phyloP scores from a whole-genome alignment of 1,139 yeast genomes.

The Scheffersomyces stambukii region DNA sequence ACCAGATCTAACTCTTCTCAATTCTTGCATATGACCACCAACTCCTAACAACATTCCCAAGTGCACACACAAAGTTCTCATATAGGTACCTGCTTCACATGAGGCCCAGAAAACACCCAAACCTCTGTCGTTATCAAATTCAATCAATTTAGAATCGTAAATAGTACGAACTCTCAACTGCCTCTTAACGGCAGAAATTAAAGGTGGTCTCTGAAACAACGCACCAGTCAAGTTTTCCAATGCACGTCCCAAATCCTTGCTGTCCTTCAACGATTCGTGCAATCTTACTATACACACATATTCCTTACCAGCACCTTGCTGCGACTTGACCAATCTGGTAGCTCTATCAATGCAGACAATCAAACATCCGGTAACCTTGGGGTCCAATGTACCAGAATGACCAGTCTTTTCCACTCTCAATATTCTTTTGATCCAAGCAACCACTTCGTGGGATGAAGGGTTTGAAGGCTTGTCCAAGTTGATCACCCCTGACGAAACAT shows the following conservation, averaged over 20 bases:
- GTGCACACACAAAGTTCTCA: conserved; percentile 98
- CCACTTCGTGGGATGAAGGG: conserved; percentile 98
- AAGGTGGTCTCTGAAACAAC: conserved; percentile 97
- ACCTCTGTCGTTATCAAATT: conserved; percentile 95
- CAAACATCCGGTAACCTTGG: conserved; percentile 96
- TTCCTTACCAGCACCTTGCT: conserved; percentile 99
- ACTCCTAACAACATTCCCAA: conserved; percentile 97
- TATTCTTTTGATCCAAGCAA: conserved; percentile 97
- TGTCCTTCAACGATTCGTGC: conserved; percentile 89
- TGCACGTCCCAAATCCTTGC: conserved; percentile 82
- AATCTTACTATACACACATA: conserved; percentile 96
- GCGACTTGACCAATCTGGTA: conserved; percentile 94
- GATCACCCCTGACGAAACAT: conserved; percentile 91
- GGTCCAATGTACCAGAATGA: conserved; percentile 98
- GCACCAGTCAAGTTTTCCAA: conserved; percentile 98
- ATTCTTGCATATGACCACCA: conserved; percentile 99
- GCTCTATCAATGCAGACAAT: conserved; percentile 98
- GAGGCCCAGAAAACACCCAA: conserved; percentile 99
- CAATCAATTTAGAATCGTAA: conserved; percentile 91
- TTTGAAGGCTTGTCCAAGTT: conserved; percentile 97
- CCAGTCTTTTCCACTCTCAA: conserved; percentile 96
- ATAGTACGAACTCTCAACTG: conserved; percentile 97
- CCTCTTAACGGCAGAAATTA: conserved; percentile 97
- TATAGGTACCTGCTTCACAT: conserved; percentile 99
- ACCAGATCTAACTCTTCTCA: conserved; percentile 98